Base-by-base conservation (phyloP, 192 early-diverging fungal species). In the Linnemannia hyalina region DNA sequence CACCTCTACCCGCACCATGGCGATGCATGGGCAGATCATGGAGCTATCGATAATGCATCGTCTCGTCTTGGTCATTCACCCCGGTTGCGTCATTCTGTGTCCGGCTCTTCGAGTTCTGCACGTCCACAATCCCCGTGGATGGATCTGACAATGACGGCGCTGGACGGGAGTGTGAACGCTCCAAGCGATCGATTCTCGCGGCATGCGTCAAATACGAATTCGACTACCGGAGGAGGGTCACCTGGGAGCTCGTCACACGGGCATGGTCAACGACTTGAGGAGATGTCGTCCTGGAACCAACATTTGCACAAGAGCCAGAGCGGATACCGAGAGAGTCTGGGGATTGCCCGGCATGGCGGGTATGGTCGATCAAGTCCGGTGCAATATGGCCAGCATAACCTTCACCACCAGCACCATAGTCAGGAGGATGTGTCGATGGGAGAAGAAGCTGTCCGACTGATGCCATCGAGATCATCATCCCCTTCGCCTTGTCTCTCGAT, bases 401-500 rank as follows among this genome's bases (percentile, higher is more conserved):
- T 76, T 2, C 68, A 68, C 4, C 82, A 71, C 23, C 55, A 71
- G 41, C 75, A 78, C 32, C 47, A 78, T 18, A 42, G 52, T n/a
- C 70, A 77, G 0, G 84, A 86, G 9, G 84, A 86, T 38, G 76
- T 86, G 5, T 76, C 75, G 5, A 86, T 86, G 84, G 76, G 84
- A 23, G 84, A 86, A 22, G 84, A 86, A 20, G 26, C 63, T 5
- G 29, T 38, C 22, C 49, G 74, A 40, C 40, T 70, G 22, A 69
- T 78, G 57, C 68, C 79, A 40, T 81, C 84, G 22, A 74, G 84
- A 54, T 74, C 84, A 0, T 78, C 79, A 16, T 86, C 84, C 1
- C 84, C 84, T 15, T 55, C 76, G 36, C 84, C 84, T 16, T 86
- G 84, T 47, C 47, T 86, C 2, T 86, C 84, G 5, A 81, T 86